phyloP scores from a whole-genome alignment of 495 filamentous ascomycete genomes.

The Pseudoneurospora amorphoporcata region DNA sequence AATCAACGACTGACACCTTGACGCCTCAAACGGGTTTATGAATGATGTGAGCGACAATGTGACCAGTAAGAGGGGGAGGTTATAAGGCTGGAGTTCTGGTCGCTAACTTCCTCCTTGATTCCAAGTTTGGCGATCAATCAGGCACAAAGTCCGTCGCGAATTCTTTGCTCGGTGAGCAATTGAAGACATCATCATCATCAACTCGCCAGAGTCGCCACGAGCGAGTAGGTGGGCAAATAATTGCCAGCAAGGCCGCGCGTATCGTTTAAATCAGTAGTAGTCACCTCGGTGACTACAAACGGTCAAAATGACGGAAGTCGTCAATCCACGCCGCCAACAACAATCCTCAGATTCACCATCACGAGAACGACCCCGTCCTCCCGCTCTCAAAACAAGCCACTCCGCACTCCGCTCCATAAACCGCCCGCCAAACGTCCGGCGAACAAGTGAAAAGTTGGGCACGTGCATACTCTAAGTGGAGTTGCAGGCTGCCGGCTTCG shows the following conservation, averaged over 20 bases:
- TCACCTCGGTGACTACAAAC: background rate
- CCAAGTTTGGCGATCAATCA: background rate
- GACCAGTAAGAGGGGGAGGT: too few species aligned
- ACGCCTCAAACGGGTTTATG: too few species aligned
- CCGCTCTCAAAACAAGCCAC: background rate
- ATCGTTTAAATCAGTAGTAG: background rate
- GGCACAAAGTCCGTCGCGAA: background rate
- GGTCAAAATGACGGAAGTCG: slow-evolving; percentile 19
- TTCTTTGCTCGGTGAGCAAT: background rate
- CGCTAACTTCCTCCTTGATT: background rate
- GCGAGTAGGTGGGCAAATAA: background rate
- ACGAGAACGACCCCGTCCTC: slow-evolving; percentile 1
- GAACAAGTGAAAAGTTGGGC: too few species aligned
- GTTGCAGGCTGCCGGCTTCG: too few species aligned
- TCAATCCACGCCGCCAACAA: background rate
- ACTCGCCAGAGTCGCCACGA: too few species aligned
- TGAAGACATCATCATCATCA: background rate
- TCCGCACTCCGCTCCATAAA: slow-evolving; percentile 15
- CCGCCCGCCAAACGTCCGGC: slow-evolving; percentile 5
- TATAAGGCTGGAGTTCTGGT: too few species aligned
- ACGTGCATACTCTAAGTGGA: too few species aligned
- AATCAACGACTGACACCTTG: background rate
- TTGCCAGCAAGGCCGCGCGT: background rate
- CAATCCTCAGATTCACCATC: background rate
- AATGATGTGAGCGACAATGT: too few species aligned